These are phyloP conservation scores for Russula ochroleuca DNA, from an alignment of 768 basidiomycete genomes.

Conservation along the genomic window DNA sequence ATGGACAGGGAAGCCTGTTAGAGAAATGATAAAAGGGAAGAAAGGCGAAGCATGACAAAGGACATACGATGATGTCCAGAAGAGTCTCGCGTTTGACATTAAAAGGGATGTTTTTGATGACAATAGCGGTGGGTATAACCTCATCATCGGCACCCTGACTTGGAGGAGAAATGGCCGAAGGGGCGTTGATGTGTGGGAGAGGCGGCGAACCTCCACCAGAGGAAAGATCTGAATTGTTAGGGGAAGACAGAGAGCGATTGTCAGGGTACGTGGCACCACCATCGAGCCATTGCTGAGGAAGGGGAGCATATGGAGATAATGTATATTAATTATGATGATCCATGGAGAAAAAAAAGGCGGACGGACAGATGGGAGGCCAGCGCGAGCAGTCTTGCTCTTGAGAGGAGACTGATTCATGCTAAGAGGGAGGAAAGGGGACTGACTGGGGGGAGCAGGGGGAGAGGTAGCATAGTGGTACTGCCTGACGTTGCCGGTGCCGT, in stretches of 20 bases:
- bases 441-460: slow-evolving; percentile 49
- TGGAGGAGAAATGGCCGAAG: slow-evolving; percentile 45
- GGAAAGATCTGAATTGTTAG: slow-evolving; percentile 86
- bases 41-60: slow-evolving; percentile 11
- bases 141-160: slow-evolving; percentile 69
- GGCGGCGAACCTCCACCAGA: slow-evolving; percentile 83
- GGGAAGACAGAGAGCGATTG: slow-evolving; percentile 75
- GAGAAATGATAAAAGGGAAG: slow-evolving; percentile 11
- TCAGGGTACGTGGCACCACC: slow-evolving; percentile 49
- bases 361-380: slow-evolving; percentile 69
- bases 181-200: slow-evolving; percentile 39
- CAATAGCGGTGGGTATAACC: slow-evolving; percentile 97
- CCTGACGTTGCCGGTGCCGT: slow-evolving; percentile 53
- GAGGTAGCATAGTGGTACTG: slow-evolving; percentile 71
- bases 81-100: slow-evolving; percentile 96
- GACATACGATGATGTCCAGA: slow-evolving; percentile 89
- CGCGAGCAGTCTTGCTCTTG: slow-evolving; percentile 68
- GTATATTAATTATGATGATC: slow-evolving; percentile 10
- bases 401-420: slow-evolving; percentile 64
- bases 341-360: slow-evolving; percentile 24
- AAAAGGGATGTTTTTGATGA: slow-evolving; percentile 99
- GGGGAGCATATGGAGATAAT: slow-evolving; percentile 23
- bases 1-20: slow-evolving; percentile 81
- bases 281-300: slow-evolving; percentile 80
- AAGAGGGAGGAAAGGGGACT: slow-evolving; percentile 46